Evolutionary conservation across 2,329 filamentous ascomycete species (phyloP), one percentile per base, ranked within the genome.

Genomic region (Talaromyces pinophilus): DNA sequence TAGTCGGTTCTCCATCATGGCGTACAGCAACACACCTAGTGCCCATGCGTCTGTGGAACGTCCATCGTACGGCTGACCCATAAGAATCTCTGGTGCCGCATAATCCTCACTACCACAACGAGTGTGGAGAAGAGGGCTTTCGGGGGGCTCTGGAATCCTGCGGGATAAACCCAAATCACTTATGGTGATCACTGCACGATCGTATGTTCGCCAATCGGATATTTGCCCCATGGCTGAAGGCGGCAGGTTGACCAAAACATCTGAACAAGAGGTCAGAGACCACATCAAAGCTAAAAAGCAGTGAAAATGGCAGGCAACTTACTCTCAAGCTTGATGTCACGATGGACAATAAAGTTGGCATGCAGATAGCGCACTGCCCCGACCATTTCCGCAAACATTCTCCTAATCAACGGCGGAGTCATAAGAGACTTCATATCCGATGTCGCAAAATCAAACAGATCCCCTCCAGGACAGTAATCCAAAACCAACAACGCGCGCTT

Each of bases 271-370:
- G 63, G 72, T 76, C 57, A 72, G 70, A 72, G 62, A 63, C 25
- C 15, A 54, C 11, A 42, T 48, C 46, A 6, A 38, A 35, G n/a
- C 60, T 19, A 25, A 38, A 46, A 63, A n/a, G 57, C 55, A 28
- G 55, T 48, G 59, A 67, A 63, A 22, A 42, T 25, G 64, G 38
- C 35, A 46, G 55, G 35, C 30, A 33, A 84, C 89, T 80, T 85
- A 95, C 92, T 99, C 83, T 99, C 95, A 67, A 99, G 88, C 81
- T 99, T 99, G 79, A 99, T 96, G 78, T 99, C 95, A 67, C 95
- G 88, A 77, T 99, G 95, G 63, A 98, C 94, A 75, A 99, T 97
- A 71, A 87, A 89, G 72, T 91, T 84, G 63, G 87, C 83, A 78
- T 99, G 95, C 59, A 99, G 82, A 80, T 98, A 97, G 66, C 85